These are phyloP conservation scores for Clarireedia homoeocarpa DNA, from an alignment of 2,329 filamentous ascomycete genomes.

Conservation along the genomic window DNA sequence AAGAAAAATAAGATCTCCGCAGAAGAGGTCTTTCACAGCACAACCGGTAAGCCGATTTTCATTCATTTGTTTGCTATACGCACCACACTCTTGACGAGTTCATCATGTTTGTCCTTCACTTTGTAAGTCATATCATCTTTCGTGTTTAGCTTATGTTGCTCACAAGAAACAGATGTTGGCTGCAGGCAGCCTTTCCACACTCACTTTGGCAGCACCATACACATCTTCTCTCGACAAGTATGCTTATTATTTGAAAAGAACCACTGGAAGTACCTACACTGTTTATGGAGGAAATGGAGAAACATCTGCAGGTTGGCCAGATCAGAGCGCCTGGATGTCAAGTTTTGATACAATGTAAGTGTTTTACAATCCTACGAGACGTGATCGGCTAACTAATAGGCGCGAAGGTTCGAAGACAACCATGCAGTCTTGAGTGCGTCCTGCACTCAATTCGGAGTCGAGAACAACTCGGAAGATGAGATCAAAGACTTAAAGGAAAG, in stretches of 20 bases:
- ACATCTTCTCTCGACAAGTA: conserved; percentile 1
- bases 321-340: conserved; percentile 10
- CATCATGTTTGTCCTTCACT: conserved; percentile 16
- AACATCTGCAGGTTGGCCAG: conserved; percentile 12
- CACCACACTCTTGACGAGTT: background rate
- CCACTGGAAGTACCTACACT: conserved; percentile 5
- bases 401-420: conserved; percentile 4
- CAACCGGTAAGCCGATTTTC: background rate
- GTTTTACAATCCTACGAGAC: background rate
- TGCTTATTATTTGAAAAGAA: conserved; percentile 4
- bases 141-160: background rate
- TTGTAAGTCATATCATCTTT: conserved; percentile 6
- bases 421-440: background rate
- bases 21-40: background rate
- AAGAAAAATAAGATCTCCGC: background rate
- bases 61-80: background rate
- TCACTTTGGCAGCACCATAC: conserved; percentile 13
- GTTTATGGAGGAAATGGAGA: conserved; percentile 9
- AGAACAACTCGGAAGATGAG: conserved; percentile 10
- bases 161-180: conserved; percentile 10
- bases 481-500: conserved; percentile 9
- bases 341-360: conserved; percentile 13
- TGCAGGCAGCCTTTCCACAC: conserved; percentile 17
- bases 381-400: background rate
- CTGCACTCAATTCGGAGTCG: conserved; percentile 4